A percentile compares a stretch with the other conserved stretches of the same genome.
These are phyloP conservation scores for Colletotrichum spinosum DNA, from an alignment of 2,329 filamentous ascomycete genomes.

Conservation along the genomic window DNA sequence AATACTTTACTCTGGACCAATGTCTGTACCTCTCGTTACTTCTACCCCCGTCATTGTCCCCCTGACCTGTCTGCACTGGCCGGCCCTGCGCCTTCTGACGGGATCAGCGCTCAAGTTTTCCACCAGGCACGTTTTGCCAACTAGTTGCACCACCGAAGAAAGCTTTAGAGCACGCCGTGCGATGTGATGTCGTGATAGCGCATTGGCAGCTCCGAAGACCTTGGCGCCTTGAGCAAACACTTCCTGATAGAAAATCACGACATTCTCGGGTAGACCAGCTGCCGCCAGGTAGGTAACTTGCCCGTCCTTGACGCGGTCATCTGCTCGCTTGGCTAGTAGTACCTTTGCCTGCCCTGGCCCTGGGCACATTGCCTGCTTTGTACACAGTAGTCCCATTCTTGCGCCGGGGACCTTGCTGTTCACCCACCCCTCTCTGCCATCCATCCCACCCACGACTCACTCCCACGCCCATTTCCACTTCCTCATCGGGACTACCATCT, in stretches of 20 bases:
- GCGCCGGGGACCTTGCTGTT: conserved; percentile 33
- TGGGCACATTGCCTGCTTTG: conserved; percentile 2
- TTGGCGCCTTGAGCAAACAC: background rate
- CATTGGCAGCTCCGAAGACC: conserved; percentile 15
- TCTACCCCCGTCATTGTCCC: conserved; percentile 20
- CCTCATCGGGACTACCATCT: conserved; percentile 21
- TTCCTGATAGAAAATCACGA: no score
- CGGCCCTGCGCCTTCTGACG: conserved; percentile 21
- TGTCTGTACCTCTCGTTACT: conserved; percentile 8
- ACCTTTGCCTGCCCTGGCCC: background rate
- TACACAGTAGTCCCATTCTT: conserved; percentile 13
- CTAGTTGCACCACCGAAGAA: conserved; percentile 29
- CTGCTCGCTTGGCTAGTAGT: background rate
- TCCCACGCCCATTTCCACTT: conserved; percentile 23
- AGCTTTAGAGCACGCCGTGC: conserved; percentile 21
- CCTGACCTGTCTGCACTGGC: conserved; percentile 10
- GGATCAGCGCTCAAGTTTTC: conserved; percentile 36
- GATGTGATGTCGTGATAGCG: conserved; percentile 23
- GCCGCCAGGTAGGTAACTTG: no score
- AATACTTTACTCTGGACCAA: background rate
- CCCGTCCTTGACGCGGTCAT: no score
- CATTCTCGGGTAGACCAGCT: no score
- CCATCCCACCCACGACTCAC: conserved; percentile 10
- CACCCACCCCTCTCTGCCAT: conserved; percentile 18
- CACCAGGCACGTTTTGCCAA: conserved; percentile 15